A percentile compares a stretch with the other conserved stretches of the same genome.
These are phyloP conservation scores for Penicillium lagena DNA, from an alignment of 495 filamentous ascomycete species.

Conservation along the genomic window DNA sequence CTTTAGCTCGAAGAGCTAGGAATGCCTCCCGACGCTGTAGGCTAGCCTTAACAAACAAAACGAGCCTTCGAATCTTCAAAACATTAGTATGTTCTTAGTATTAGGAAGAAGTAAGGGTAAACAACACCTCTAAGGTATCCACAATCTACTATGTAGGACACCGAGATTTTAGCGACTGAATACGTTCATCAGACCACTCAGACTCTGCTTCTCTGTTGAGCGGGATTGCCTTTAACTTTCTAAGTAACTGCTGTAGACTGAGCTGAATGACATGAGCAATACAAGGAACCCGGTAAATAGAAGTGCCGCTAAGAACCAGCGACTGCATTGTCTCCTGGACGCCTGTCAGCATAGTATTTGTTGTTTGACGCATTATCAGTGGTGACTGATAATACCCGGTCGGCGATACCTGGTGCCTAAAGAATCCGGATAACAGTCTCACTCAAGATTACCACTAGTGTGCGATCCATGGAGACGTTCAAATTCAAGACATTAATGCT, in stretches of 20 bases:
- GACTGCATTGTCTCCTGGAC: neutral
- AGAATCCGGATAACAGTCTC: slow-evolving; percentile 2
- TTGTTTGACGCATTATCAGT: slow-evolving; percentile 17
- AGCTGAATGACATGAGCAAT: slow-evolving; percentile 11
- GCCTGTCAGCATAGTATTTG: slow-evolving; percentile 5
- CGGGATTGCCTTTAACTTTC: slow-evolving; percentile 3
- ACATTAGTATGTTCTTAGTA: too few relatives aligned
- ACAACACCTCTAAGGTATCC: too few relatives aligned
- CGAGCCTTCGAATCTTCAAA: too few relatives aligned
- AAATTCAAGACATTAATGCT: slow-evolving; percentile 17
- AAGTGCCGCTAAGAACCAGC: neutral
- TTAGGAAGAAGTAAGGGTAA: too few relatives aligned
- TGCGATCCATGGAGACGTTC: slow-evolving; percentile 5
- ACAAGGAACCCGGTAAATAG: slow-evolving; percentile 5
- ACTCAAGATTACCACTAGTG: slow-evolving; percentile 8
- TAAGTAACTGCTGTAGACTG: slow-evolving; percentile 6
- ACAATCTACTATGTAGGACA: too few relatives aligned
- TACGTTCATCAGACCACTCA: slow-evolving; percentile 6
- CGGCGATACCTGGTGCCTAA: slow-evolving; percentile 1
- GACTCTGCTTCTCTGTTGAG: slow-evolving; percentile 1
- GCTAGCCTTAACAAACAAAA: too few relatives aligned
- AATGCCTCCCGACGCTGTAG: too few relatives aligned
- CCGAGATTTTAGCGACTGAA: neutral
- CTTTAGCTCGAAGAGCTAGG: too few relatives aligned
- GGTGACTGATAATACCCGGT: slow-evolving; percentile 8